A percentile compares a stretch with the other conserved stretches of the same genome.
Evolutionary conservation across 2,329 filamentous ascomycete species (phyloP).

Genomic region (Epichloe hybrida): DNA sequence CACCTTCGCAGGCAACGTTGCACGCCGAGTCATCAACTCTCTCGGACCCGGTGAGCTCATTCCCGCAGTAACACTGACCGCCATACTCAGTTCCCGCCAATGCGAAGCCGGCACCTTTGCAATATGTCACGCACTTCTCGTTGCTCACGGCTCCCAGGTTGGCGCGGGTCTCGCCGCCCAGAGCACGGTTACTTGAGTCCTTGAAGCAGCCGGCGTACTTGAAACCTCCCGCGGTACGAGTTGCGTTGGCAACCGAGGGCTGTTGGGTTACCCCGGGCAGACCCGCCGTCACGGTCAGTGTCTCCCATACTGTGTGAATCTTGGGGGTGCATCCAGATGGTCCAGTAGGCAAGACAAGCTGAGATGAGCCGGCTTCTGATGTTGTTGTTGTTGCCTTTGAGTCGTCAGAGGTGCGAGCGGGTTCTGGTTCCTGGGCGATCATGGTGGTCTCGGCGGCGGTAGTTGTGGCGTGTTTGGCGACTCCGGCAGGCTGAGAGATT

Average conservation of each 20-base stretch:
- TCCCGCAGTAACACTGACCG: slow-evolving; percentile 40
- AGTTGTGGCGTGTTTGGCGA: background rate
- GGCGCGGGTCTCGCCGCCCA: slow-evolving; percentile 26
- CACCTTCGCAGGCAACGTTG: slow-evolving; percentile 31
- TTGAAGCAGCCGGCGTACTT: slow-evolving; percentile 32
- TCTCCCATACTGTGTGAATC: slow-evolving; percentile 28
- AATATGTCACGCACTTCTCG: slow-evolving; percentile 35
- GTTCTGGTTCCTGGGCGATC: background rate
- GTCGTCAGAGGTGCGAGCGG: background rate
- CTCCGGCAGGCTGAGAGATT: background rate
- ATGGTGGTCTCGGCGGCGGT: background rate
- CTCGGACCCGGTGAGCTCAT: slow-evolving; percentile 19
- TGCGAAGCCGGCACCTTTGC: slow-evolving; percentile 25
- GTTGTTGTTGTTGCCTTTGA: background rate
- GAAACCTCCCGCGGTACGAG: slow-evolving; percentile 15
- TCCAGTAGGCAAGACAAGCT: slow-evolving; percentile 6
- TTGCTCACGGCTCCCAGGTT: slow-evolving; percentile 29
- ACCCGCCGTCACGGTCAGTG: slow-evolving; percentile 29
- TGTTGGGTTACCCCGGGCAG: slow-evolving; percentile 8
- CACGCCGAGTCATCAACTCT: slow-evolving; percentile 32
- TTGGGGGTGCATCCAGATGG: slow-evolving; percentile 15
- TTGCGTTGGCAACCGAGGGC: slow-evolving; percentile 6
- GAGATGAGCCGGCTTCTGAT: slow-evolving; percentile 10
- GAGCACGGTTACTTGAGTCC: slow-evolving; percentile 21
- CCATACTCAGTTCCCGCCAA: slow-evolving; percentile 38